Evolutionary conservation across 352 stramenopile genomes (phyloP).

Genomic region (Phytophthora pistaciae): DNA sequence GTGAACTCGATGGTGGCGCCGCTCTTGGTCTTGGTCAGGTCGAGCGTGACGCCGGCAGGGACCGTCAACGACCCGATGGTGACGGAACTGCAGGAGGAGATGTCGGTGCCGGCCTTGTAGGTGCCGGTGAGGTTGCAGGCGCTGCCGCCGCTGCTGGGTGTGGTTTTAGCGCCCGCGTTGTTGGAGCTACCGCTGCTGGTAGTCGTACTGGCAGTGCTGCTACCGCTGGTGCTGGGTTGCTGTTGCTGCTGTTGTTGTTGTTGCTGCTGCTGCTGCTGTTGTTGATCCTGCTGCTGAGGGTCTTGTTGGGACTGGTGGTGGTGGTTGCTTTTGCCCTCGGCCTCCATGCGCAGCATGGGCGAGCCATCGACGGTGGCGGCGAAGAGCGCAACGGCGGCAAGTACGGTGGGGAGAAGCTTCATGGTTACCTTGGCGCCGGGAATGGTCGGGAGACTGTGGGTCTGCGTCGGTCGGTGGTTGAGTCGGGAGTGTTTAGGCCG

Average conservation of each 20-base stretch:
- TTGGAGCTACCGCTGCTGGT: background rate
- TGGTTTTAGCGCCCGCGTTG: background rate
- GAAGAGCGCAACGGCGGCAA: slow-evolving; percentile 2
- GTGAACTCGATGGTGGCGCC: slow-evolving; percentile 29
- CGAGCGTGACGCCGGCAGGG: slow-evolving; percentile 38
- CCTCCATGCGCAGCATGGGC: slow-evolving; percentile 12
- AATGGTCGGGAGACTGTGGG: too few relatives aligned
- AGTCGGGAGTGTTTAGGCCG: background rate
- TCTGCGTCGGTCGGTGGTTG: background rate
- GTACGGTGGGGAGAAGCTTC: slow-evolving; percentile 21
- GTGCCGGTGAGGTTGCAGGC: slow-evolving; percentile 37
- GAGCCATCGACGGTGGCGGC: slow-evolving; percentile 6
- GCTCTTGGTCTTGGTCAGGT: slow-evolving; percentile 20
- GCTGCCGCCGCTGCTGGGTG: background rate
- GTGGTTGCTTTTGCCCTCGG: background rate
- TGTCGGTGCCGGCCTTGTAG: slow-evolving; percentile 29
- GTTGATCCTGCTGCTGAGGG: background rate
- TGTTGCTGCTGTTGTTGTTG: background rate
- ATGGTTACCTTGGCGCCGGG: background rate
- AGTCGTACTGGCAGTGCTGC: background rate
- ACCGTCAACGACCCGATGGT: slow-evolving; percentile 32
- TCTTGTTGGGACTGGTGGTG: background rate
- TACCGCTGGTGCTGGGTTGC: background rate
- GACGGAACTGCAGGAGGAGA: slow-evolving; percentile 29
- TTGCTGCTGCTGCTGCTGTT: too few relatives aligned